phyloP scores from a whole-genome alignment of 192 early-diverging fungal species.

The Radiomyces spectabilis region DNA sequence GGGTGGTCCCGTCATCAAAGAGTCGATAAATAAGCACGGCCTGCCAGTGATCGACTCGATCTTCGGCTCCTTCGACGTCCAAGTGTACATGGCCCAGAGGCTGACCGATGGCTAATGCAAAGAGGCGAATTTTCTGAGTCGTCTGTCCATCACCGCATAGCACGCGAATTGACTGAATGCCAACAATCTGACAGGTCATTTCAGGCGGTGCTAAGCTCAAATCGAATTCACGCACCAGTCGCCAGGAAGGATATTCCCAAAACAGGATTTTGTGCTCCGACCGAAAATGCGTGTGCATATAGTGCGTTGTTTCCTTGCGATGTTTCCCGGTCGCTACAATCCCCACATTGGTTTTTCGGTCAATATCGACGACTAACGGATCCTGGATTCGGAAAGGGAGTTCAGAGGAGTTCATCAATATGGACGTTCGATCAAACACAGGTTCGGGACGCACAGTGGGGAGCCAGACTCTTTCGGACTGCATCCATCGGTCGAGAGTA shows the following conservation, averaged over 20 bases:
- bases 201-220: slow-evolving; percentile 15
- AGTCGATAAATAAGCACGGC: slow-evolving; percentile 22
- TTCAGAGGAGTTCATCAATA: neutral
- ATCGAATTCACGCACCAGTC: slow-evolving; percentile 16
- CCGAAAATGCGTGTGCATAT: neutral
- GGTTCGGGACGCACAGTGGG: no score
- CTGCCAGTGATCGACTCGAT: slow-evolving; percentile 14
- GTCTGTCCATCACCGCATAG: neutral
- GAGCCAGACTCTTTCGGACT: no score
- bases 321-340: slow-evolving; percentile 28
- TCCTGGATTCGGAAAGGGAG: slow-evolving; percentile 24
- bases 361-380: slow-evolving; percentile 25
- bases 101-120: slow-evolving; percentile 22
- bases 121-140: slow-evolving; percentile 9
- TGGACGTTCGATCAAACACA: neutral
- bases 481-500: no score
- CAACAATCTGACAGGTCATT: slow-evolving; percentile 22
- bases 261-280: slow-evolving; percentile 27
- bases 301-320: neutral
- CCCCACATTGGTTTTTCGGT: slow-evolving; percentile 11
- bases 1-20: slow-evolving; percentile 18
- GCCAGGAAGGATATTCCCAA: slow-evolving; percentile 28
- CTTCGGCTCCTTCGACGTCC: neutral
- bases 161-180: slow-evolving; percentile 17
- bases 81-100: neutral